Evolutionary conservation across 2,329 filamentous ascomycete genomes (phyloP), one percentile per base, ranked within the genome.

Genomic region (Canariomyces notabilis): DNA sequence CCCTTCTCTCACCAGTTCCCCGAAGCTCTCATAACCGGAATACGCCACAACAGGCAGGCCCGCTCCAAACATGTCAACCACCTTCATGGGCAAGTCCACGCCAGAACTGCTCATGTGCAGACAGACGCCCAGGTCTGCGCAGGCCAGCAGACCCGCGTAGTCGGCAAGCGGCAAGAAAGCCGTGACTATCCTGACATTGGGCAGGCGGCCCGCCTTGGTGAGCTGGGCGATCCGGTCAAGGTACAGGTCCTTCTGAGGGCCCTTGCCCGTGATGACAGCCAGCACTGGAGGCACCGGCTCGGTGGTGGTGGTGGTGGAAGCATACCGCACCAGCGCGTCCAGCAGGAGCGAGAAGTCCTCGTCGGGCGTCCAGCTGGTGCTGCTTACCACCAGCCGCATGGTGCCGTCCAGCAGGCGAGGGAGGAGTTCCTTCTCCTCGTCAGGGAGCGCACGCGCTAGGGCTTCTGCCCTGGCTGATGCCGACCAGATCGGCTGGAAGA

Each of bases 31-130:
- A 61, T 95, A 98, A 2, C 78, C 77, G 20, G 79, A 80, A 75
- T 93, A 97, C 4, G 89, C 91, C 0, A 85, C 83, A 0, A 98
- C 93, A 0, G 93, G 93, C 21, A 98, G 71, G 0, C 91, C 93
- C 0, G 90, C 86, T 2, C 93, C 93, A 64, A 98, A 97, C 90
- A 98, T 96, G 64, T 98, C 93, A 12, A 98, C 90, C 1, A 98
- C 89, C 68, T 98, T 98, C 93, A 98, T 98, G 0, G 93, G 93
- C 16, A 98, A 72, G 66, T 98, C 93, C 0, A 98, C 89, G 1
- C 93, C 93, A 2, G 89, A 95, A 55, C 87, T 94, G 12, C 89
- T 96, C 54, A 82, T 95, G 69, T 98, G 93, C 20, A 98, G 72
- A 46, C 88, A 95, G 19, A 98, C 80, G 8, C 93, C 93, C 0